A percentile compares a stretch with the other conserved stretches of the same genome.
phyloP scores from a whole-genome alignment of 2,329 filamentous ascomycete genomes.

The Cladosporium sp. region DNA sequence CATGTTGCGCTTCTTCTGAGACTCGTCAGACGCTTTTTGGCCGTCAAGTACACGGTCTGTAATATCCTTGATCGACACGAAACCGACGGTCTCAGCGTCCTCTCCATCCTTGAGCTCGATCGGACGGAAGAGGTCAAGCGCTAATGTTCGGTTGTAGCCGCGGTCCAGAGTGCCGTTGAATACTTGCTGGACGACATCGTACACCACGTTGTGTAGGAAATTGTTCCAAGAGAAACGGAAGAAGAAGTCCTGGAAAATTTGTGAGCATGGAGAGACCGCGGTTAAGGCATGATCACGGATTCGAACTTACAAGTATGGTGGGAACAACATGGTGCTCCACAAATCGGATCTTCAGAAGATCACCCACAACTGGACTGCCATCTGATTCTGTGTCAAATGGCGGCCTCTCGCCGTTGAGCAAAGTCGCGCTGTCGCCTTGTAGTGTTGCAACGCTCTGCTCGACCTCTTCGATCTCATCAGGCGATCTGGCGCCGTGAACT shows the following conservation, averaged over 20 bases:
- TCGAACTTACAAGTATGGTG: slow-evolving; percentile 79
- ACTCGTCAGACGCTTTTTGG: slow-evolving; percentile 81
- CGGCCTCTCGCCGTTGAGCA: slow-evolving; percentile 27
- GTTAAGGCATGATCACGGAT: not conserved
- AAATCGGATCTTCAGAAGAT: slow-evolving; percentile 94
- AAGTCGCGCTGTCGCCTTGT: slow-evolving; percentile 27
- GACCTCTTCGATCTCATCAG: slow-evolving; percentile 27
- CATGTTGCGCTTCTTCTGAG: slow-evolving; percentile 80
- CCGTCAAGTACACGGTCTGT: slow-evolving; percentile 91
- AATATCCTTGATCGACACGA: slow-evolving; percentile 73
- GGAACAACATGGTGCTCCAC: slow-evolving; percentile 92
- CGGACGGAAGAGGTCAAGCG: slow-evolving; percentile 76
- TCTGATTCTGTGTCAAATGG: slow-evolving; percentile 60
- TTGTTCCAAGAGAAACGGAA: slow-evolving; percentile 99
- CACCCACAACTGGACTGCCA: slow-evolving; percentile 81
- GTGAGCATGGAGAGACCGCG: not conserved
- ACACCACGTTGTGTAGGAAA: slow-evolving; percentile 97
- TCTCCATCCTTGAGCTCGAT: slow-evolving; percentile 25
- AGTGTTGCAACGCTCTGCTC: slow-evolving; percentile 34
- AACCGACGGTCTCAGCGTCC: slow-evolving; percentile 27
- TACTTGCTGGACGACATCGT: slow-evolving; percentile 97
- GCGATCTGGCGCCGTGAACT: slow-evolving; percentile 20
- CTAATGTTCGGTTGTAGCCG: slow-evolving; percentile 85
- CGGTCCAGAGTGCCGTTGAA: slow-evolving; percentile 98
- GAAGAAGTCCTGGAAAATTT: slow-evolving; percentile 74